phyloP scores from a whole-genome alignment of 306 rosid species.

The Citrullus colocynthis region DNA sequence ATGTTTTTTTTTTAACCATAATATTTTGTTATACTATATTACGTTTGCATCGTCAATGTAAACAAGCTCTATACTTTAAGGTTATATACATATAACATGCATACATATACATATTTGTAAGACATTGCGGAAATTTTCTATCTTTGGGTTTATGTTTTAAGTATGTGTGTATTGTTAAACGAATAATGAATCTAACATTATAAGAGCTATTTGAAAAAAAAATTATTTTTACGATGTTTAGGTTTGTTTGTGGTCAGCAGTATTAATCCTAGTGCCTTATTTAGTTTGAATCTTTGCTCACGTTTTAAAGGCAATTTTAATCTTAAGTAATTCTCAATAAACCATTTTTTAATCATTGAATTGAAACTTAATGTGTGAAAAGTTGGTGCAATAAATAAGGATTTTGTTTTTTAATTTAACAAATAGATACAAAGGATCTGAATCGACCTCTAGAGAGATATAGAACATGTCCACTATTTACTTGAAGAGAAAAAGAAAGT shows the following conservation, averaged over 20 bases:
- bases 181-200: background rate
- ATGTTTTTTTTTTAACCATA: background rate
- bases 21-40: background rate
- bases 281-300: background rate
- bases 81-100: background rate
- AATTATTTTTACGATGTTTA: background rate
- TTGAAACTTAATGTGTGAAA: background rate
- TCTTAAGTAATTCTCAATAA: background rate
- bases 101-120: background rate
- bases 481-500: too few species aligned
- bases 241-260: too few species aligned
- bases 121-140: background rate
- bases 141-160: background rate
- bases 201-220: background rate
- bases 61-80: background rate
- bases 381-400: too few species aligned
- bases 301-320: background rate
- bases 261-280: background rate
- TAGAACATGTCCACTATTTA: too few species aligned
- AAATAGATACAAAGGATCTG: too few species aligned
- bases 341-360: background rate
- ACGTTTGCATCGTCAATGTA: background rate
- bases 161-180: background rate
- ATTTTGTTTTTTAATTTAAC: too few species aligned
- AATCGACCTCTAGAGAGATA: too few species aligned